phyloP scores from a whole-genome alignment of 164 flowering plant genomes.

The Aristolochia californica region DNA sequence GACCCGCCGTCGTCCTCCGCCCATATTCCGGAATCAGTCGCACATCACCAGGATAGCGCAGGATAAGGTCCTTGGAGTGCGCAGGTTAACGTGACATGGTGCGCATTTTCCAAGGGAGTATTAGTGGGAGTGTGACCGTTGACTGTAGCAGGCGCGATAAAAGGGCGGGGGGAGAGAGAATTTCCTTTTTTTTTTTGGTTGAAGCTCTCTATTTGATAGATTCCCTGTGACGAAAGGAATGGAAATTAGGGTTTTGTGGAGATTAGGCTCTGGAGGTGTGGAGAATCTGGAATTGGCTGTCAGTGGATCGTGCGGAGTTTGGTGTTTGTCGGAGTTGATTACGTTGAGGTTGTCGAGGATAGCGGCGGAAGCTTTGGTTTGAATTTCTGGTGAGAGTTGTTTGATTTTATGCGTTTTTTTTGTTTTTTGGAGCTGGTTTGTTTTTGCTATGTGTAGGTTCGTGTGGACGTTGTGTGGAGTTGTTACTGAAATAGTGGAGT shows the following conservation, averaged over 20 bases:
- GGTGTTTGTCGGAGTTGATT: not conserved
- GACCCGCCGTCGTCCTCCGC: no score
- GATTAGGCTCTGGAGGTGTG: not conserved
- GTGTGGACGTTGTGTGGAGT: not conserved
- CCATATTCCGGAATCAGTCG: not conserved
- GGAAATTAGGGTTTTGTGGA: constrained; percentile 2
- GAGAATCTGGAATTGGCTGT: no score
- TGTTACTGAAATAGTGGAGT: not conserved
- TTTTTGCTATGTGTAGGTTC: not conserved
- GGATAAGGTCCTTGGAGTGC: constrained; percentile 3
- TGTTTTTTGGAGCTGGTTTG: no score
- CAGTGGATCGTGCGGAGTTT: not conserved
- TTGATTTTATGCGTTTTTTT: not conserved
- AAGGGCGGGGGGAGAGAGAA: not conserved
- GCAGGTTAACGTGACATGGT: constrained; percentile 20
- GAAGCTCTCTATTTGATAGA: constrained; percentile 1
- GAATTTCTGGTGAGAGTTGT: not conserved
- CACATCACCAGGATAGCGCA: not conserved
- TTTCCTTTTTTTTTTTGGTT: not conserved
- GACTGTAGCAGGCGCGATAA: constrained; percentile 29
- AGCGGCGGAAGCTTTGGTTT: not conserved
- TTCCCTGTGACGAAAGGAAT: constrained; percentile 3
- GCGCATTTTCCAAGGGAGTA: constrained; percentile 17
- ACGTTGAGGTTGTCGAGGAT: not conserved
- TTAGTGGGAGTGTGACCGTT: constrained; percentile 30